Evolutionary conservation across 2,329 filamentous ascomycete species (phyloP).

Genomic region (Epichloe sylvatica): DNA sequence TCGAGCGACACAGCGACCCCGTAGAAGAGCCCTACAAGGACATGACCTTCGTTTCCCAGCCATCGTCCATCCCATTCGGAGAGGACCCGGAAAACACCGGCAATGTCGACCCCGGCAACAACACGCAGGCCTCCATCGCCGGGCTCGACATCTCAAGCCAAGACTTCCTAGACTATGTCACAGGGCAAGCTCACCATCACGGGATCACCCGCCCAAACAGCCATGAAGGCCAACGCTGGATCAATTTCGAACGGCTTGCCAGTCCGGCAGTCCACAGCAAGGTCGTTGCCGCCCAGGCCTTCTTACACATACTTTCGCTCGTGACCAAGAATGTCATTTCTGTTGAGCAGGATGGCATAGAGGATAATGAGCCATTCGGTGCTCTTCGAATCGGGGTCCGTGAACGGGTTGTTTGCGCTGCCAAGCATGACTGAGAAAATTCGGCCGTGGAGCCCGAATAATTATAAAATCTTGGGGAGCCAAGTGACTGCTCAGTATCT

Average conservation of each 20-base stretch:
- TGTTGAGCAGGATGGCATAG: conserved; percentile 43
- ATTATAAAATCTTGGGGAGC: neutral
- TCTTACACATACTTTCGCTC: conserved; percentile 59
- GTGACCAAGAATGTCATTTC: conserved; percentile 50
- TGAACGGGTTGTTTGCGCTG: too few relatives aligned
- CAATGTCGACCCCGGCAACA: conserved; percentile 10
- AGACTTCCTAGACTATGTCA: conserved; percentile 32
- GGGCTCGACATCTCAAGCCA: conserved; percentile 31
- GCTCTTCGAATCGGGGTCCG: conserved; percentile 18
- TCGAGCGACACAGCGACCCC: conserved; percentile 35
- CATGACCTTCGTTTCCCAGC: conserved; percentile 20
- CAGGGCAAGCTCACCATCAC: conserved; percentile 21
- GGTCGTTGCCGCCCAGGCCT: conserved; percentile 58
- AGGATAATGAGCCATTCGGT: conserved; percentile 28
- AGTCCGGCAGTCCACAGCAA: conserved; percentile 38
- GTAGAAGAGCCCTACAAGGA: conserved; percentile 18
- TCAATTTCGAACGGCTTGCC: conserved; percentile 59
- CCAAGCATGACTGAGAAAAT: too few relatives aligned
- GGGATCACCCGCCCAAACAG: conserved; percentile 19
- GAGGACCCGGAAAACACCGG: conserved; percentile 7
- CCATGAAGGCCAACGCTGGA: conserved; percentile 25
- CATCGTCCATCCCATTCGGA: conserved; percentile 18
- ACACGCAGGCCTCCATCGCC: conserved; percentile 19
- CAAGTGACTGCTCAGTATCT: neutral
- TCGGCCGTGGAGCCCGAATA: too few relatives aligned